Evolutionary conservation across 163 green algal genomes (phyloP).

Genomic region (Botryococcus braunii): DNA sequence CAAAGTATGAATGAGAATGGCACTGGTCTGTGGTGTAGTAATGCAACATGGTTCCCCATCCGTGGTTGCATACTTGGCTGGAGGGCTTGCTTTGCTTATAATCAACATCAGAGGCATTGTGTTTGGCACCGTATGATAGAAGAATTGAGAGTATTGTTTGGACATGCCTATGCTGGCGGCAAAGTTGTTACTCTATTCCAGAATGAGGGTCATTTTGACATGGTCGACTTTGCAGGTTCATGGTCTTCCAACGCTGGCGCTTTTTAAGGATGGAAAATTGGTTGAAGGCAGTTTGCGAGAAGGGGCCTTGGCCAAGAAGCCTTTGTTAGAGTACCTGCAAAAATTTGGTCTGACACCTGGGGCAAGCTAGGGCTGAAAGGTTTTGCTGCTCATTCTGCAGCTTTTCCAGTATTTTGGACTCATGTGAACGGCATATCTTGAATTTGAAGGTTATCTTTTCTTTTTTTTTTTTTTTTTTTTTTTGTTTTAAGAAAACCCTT

Average conservation of each 20-base stretch:
- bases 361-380: neutral
- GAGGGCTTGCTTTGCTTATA: neutral
- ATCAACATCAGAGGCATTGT: neutral
- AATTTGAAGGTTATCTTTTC: no score
- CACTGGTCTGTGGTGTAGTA: neutral
- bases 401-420: no score
- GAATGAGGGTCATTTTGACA: neutral
- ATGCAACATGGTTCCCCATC: neutral
- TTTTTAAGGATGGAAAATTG: constrained; percentile 79
- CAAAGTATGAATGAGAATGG: neutral
- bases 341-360: constrained; percentile 28
- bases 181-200: neutral
- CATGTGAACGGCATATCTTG: no score
- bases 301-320: constrained; percentile 73
- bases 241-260: constrained; percentile 83
- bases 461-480: no score
- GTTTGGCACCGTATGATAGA: neutral
- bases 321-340: constrained; percentile 68
- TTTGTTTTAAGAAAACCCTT: no score
- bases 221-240: constrained; percentile 60
- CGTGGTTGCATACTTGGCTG: neutral
- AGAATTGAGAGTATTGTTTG: no score
- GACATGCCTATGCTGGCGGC: neutral
- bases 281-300: constrained; percentile 73
- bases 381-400: no score